A percentile compares a stretch with the other conserved stretches of the same genome.
Evolutionary conservation across 164 flowering plant species (phyloP).

Genomic region (Sedum album): DNA sequence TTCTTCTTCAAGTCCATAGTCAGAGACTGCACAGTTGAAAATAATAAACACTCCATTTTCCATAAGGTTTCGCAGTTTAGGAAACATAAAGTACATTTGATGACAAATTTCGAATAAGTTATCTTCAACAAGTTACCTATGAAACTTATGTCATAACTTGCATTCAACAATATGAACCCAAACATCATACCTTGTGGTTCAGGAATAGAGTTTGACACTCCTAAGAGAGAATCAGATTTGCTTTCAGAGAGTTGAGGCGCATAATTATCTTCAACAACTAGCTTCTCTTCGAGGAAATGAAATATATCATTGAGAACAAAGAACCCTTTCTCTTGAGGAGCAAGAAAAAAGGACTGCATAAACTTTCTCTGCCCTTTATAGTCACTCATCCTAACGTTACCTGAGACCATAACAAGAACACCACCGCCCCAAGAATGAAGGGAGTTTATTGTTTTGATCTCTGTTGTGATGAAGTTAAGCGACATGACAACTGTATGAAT

Average conservation of each 20-base stretch:
- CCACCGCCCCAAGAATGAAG: slow-evolving; percentile 84
- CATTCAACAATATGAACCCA: too few relatives aligned
- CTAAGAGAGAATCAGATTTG: slow-evolving; percentile 46
- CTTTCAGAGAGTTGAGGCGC: slow-evolving; percentile 33
- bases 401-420: slow-evolving; percentile 71
- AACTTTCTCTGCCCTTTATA: slow-evolving; percentile 51
- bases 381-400: slow-evolving; percentile 54
- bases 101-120: too few relatives aligned
- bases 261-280: slow-evolving; percentile 40
- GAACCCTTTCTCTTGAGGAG: slow-evolving; percentile 92
- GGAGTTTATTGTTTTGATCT: slow-evolving; percentile 69
- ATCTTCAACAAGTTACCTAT: too few relatives aligned
- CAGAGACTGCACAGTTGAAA: slow-evolving; percentile 3
- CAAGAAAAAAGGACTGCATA: slow-evolving; percentile 80
- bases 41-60: background rate
- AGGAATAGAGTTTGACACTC: slow-evolving; percentile 18
- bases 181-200: background rate
- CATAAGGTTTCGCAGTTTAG: background rate
- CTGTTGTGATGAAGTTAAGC: slow-evolving; percentile 55
- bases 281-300: slow-evolving; percentile 65
- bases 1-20: slow-evolving; percentile 5
- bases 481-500: slow-evolving; percentile 64
- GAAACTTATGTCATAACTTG: too few relatives aligned
- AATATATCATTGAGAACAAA: slow-evolving; percentile 89
- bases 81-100: too few relatives aligned